Evolutionary conservation across 129 eudicot species (phyloP).

Genomic region (Artemisia argyi): DNA sequence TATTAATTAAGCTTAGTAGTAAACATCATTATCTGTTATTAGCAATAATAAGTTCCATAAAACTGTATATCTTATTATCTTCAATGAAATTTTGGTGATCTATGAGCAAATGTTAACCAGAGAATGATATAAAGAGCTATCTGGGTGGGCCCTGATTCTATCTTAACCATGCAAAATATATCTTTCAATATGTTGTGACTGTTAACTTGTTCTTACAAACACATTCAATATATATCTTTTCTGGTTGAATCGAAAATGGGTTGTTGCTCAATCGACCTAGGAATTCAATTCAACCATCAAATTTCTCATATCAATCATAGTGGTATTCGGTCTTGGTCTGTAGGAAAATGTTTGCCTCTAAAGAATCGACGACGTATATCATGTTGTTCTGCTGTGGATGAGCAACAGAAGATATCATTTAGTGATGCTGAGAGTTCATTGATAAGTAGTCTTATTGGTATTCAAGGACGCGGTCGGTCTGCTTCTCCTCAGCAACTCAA

Average conservation of each 20-base stretch:
- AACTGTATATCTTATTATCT: no score
- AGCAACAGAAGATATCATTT: slow-evolving; percentile 35
- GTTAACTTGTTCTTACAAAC: slow-evolving; percentile 15
- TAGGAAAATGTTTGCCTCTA: background rate
- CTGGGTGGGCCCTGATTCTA: slow-evolving; percentile 27
- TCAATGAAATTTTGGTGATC: no score
- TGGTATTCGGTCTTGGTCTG: background rate
- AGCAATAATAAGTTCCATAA: no score
- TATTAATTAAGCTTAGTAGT: no score
- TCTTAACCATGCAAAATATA: slow-evolving; percentile 13
- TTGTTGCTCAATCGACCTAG: slow-evolving; percentile 37
- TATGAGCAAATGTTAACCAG: slow-evolving; percentile 9
- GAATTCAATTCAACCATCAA: slow-evolving; percentile 35
- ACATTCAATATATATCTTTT: background rate
- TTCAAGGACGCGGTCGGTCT: slow-evolving; percentile 97
- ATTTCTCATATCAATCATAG: background rate
- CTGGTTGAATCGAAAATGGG: slow-evolving; percentile 33
- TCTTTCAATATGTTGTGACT: slow-evolving; percentile 25
- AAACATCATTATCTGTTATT: no score
- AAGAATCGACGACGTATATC: slow-evolving; percentile 14
- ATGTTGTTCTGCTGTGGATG: slow-evolving; percentile 41
- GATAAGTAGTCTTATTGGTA: slow-evolving; percentile 73
- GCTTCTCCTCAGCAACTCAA: slow-evolving; percentile 88
- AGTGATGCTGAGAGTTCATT: slow-evolving; percentile 57
- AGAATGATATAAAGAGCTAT: background rate